Evolutionary conservation across 306 rosid genomes (phyloP).

Genomic region (Cicer bijugum): DNA sequence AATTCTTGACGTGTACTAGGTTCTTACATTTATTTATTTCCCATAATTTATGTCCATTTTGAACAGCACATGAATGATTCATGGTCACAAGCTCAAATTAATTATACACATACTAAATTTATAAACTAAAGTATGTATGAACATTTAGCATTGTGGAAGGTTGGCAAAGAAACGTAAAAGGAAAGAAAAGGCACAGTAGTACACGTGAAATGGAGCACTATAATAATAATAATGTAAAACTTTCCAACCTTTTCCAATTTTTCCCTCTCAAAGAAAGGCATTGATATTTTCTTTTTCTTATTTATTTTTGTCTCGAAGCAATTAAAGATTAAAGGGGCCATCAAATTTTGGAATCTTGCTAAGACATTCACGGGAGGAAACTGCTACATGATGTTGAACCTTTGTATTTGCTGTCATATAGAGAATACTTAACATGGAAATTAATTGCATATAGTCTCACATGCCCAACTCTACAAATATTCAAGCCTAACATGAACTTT

Average conservation of each 20-base stretch:
- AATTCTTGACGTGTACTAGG: slow-evolving; percentile 37
- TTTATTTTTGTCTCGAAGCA: slow-evolving; percentile 42
- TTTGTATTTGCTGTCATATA: slow-evolving; percentile 1
- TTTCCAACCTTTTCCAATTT: slow-evolving; percentile 30
- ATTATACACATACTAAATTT: not conserved
- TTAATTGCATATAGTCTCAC: not conserved
- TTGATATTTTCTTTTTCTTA: slow-evolving; percentile 20
- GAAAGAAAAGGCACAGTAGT: slow-evolving; percentile 42
- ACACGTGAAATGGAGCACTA: slow-evolving; percentile 45
- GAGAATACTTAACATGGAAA: slow-evolving; percentile 15
- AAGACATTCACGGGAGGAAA: slow-evolving; percentile 66
- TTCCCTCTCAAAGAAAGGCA: slow-evolving; percentile 45
- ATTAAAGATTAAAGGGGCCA: slow-evolving; percentile 43
- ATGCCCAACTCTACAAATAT: not conserved
- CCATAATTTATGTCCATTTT: not conserved
- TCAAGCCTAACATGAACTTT: too few species aligned
- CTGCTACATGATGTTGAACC: slow-evolving; percentile 44
- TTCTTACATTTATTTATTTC: slow-evolving; percentile 24
- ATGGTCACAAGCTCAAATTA: slow-evolving; percentile 11
- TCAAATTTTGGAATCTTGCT: slow-evolving; percentile 50
- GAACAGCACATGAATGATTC: slow-evolving; percentile 33
- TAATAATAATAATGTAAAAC: slow-evolving; percentile 7
- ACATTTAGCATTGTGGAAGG: slow-evolving; percentile 25
- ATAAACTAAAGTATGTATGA: slow-evolving; percentile 9
- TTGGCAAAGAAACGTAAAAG: slow-evolving; percentile 42